Base-by-base conservation (phyloP, 768 basidiomycete species). In the Imleria badia region DNA sequence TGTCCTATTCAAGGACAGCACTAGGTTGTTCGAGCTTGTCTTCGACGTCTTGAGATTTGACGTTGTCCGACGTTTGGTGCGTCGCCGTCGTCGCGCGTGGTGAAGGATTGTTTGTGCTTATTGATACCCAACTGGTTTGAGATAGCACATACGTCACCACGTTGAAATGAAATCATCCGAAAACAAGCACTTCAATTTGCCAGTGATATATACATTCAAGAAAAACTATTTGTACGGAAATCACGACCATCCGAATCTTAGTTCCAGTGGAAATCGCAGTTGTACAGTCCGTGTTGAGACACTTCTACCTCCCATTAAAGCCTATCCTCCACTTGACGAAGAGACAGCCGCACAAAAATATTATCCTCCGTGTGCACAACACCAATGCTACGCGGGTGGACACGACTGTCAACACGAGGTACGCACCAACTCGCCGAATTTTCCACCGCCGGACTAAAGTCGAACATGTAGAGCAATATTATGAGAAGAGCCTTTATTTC, bases 351-450 rank as follows among this genome's bases (percentile, higher is more conserved):
- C 23, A 54, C 60, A 9, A 50, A 29, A 3, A 65, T 5, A 14
- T 66, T 62, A 6, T 67, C 65, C 5, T 56, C 53, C 0, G 66
- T 66, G 43, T 64, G 65, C 7, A 56, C 12, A 0, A 57, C 31
- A 0, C 62, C 62, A 14, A 60, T 48, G 35, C 60, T 62, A 5
- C 55, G 44, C 0, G 55, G 47, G 41, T 65, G 57, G 4, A 46
- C 50, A 15, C n/a, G n/a, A n/a, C n/a, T n/a, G n/a, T n/a, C n/a
- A n/a, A n/a, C n/a, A n/a, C 53, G 47, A 34, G 57, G 65, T 11
- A 51, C 7, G 26, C 33, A 10, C 57, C 60, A 67, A 2, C 33
- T 36, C 2, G 31, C n/a, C 1, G 51, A 35, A 8, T 13, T 30
- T 8, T 53, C 48, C 7, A 0, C 39, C 3, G 29, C 12, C 0